Evolutionary conservation across 495 filamentous ascomycete species (phyloP).

Genomic region (Massariosphaeria phaeospora): DNA sequence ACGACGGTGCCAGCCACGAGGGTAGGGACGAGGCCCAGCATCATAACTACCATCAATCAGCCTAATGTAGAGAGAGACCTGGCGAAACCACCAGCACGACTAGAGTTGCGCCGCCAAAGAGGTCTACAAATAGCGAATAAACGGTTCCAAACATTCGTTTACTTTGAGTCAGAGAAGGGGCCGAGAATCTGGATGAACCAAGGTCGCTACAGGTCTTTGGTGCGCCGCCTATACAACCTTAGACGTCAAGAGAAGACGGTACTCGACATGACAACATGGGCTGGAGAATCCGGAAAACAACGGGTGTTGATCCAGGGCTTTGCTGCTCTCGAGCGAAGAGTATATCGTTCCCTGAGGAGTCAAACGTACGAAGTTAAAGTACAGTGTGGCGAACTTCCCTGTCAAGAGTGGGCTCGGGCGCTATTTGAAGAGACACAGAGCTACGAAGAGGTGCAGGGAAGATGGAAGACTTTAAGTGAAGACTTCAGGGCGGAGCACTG

Average conservation of each 20-base stretch:
- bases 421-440: background rate
- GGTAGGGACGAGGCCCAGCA: too few species aligned
- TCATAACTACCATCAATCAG: too few species aligned
- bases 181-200: background rate
- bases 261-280: background rate
- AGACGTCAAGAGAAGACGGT: background rate
- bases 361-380: background rate
- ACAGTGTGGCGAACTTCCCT: conserved; percentile 1
- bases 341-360: background rate
- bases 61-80: too few species aligned
- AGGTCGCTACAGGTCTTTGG: conserved; percentile 7
- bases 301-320: background rate
- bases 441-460: background rate
- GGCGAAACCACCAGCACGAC: too few species aligned
- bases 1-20: too few species aligned
- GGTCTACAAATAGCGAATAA: background rate
- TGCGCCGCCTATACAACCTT: conserved; percentile 2
- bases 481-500: background rate
- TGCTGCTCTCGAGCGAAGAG: conserved; percentile 6
- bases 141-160: background rate
- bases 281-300: background rate
- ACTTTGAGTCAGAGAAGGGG: background rate
- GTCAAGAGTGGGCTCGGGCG: background rate
- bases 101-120: background rate
- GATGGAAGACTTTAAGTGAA: background rate